Evolutionary conservation across 495 filamentous ascomycete genomes (phyloP), one percentile per base, ranked within the genome.

Genomic region (Bombardia bombarda): DNA sequence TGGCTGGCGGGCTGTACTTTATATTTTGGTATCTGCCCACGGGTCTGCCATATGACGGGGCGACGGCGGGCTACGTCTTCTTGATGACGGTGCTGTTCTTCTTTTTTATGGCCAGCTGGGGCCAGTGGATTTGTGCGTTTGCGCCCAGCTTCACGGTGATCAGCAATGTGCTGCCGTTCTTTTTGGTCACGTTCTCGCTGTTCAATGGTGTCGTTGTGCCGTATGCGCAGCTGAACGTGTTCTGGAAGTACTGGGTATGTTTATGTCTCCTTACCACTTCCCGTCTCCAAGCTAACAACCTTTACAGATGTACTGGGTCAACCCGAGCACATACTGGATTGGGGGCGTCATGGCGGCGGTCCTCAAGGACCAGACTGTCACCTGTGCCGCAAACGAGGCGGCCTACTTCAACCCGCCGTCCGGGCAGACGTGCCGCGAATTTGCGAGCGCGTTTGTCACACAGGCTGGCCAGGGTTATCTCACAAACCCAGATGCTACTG

Each of bases 51-150:
- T 68, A 63, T 0, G 77, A 83, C 43, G 71, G 74, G 7, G 67
- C 73, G 3, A 72, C 72, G 0, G 77, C 86, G 0, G 86, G 90
- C 32, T 93, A 93, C 57, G 80, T 85, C 33, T 95, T 84, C 70
- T 64, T 94, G 16, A 87, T 94, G 80, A 78, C 77, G 1, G 65
- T 93, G 52, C 72, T 92, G 0, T 90, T 90, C 66, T 86, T 82
- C 73, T 63, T 90, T 22, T 90, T 90, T 72, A 72, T 78, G 49
- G 72, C 76, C 5, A 79, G 73, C 45, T 88, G 84, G 83, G 86
- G 86, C 19, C 86, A 92, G 54, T 89, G 83, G 82, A 86, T 90
- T 49, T 83, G 80, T 53, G 82, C 86, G 4, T 86, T 87, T 63
- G 82, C 87, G 0, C 86, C 86, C 1, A 78, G 69, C 6, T 87